A percentile compares a stretch with the other conserved stretches of the same genome.
phyloP scores from a whole-genome alignment of 202 grass and related monocot genomes.

The Elaeis oleifera region DNA sequence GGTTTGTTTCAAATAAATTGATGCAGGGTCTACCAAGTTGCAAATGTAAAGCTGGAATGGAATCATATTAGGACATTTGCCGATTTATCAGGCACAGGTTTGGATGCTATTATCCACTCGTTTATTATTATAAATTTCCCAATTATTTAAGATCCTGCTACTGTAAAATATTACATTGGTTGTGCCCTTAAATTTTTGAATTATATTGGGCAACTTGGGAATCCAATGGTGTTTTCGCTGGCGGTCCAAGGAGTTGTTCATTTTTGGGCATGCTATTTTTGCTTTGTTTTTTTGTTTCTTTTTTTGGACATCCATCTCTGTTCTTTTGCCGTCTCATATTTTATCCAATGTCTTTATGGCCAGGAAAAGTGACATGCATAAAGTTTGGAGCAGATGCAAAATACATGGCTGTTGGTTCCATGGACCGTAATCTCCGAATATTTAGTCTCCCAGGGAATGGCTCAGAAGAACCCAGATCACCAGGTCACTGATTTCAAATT shows the following conservation, averaged over 20 bases:
- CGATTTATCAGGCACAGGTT: slow-evolving; percentile 95
- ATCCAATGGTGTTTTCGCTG: background rate
- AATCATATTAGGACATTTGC: slow-evolving; percentile 87
- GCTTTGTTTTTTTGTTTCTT: background rate
- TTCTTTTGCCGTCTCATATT: no score
- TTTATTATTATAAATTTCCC: no score
- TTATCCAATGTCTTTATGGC: background rate
- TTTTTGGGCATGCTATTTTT: slow-evolving; percentile 4
- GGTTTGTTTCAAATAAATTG: background rate
- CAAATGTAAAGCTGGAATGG: slow-evolving; percentile 92
- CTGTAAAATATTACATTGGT: no score
- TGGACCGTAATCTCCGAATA: slow-evolving; percentile 93
- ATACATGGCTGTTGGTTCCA: slow-evolving; percentile 79
- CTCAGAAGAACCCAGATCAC: slow-evolving; percentile 15
- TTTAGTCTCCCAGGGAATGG: slow-evolving; percentile 83
- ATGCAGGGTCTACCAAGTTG: slow-evolving; percentile 85
- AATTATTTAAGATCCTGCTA: no score
- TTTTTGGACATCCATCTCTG: background rate
- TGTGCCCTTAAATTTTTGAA: no score
- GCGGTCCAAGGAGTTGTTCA: background rate
- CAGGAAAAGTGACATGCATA: slow-evolving; percentile 42
- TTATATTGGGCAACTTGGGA: no score
- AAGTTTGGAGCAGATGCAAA: slow-evolving; percentile 84
- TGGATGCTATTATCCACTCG: background rate
- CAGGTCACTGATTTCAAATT: slow-evolving; percentile 6